phyloP scores from a whole-genome alignment of 2,329 filamentous ascomycete genomes.

The Magnaporthales sp. region DNA sequence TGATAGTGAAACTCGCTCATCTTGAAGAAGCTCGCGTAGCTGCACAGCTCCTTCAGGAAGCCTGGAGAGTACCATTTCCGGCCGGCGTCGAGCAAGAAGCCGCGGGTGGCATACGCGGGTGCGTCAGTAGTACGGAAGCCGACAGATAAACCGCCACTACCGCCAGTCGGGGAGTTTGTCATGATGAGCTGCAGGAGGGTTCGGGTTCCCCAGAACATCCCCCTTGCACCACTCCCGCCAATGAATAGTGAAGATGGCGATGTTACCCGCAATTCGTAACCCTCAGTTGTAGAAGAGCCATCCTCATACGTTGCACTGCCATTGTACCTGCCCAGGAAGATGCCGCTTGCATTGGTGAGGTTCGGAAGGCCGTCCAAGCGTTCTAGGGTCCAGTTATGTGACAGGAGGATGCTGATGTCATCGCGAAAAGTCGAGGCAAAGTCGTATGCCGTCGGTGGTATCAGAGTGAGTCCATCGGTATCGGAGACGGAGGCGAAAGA shows the following conservation, averaged over 20 bases:
- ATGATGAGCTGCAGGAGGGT: conserved; percentile 43
- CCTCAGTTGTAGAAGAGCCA: conserved; percentile 37
- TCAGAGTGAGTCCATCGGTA: conserved; percentile 37
- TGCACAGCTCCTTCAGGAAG: conserved; percentile 49
- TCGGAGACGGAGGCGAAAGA: conserved; percentile 31
- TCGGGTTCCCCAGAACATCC: conserved; percentile 50
- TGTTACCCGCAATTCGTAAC: conserved; percentile 33
- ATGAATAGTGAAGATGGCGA: conserved; percentile 32
- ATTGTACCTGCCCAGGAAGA: conserved; percentile 33
- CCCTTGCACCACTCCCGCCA: conserved; percentile 42
- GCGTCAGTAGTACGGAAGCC: conserved; percentile 27
- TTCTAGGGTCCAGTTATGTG: conserved; percentile 3
- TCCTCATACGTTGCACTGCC: conserved; percentile 29
- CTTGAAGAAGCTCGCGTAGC: conserved; percentile 53
- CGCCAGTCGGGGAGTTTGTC: conserved; percentile 27
- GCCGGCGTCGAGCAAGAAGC: conserved; percentile 42
- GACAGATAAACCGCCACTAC: conserved; percentile 22
- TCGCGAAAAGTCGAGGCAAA: conserved; percentile 37
- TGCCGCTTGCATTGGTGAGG: conserved; percentile 7
- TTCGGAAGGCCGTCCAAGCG: not conserved
- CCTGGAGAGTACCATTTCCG: conserved; percentile 46
- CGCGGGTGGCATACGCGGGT: conserved; percentile 40
- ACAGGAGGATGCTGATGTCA: conserved; percentile 16
- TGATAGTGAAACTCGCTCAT: conserved; percentile 51
- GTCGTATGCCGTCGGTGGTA: conserved; percentile 38